These are phyloP conservation scores for Lenwebbia sp. DNA, from an alignment of 345 rosid species.

Conservation along the genomic window DNA sequence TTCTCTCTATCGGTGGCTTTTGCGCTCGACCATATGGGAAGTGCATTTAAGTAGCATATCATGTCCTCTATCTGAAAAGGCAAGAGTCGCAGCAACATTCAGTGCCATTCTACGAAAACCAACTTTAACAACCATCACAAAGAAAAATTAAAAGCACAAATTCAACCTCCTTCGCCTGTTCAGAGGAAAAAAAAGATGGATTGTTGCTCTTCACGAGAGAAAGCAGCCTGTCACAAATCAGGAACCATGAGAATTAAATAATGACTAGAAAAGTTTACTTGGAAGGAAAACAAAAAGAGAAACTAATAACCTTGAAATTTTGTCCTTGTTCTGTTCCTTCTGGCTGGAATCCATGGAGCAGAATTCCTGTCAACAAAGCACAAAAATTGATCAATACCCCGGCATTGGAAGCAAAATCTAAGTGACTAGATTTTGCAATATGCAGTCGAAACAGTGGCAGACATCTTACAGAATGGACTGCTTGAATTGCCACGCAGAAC, in stretches of 20 bases:
- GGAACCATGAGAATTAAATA: background rate
- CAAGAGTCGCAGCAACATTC: slow-evolving; percentile 5
- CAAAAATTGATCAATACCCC: background rate
- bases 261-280: background rate
- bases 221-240: slow-evolving; percentile 41
- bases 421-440: background rate
- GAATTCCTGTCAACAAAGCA: slow-evolving; percentile 47
- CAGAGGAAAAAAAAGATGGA: slow-evolving; percentile 37
- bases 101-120: background rate
- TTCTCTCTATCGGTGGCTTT: slow-evolving; percentile 19
- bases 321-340: slow-evolving; percentile 43
- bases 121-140: background rate
- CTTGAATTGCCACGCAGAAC: slow-evolving; percentile 43
- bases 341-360: slow-evolving; percentile 30
- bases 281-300: background rate
- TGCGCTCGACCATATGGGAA: slow-evolving; percentile 7
- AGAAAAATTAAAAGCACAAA: background rate
- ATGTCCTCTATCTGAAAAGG: slow-evolving; percentile 50
- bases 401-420: background rate
- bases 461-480: slow-evolving; percentile 48
- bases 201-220: slow-evolving; percentile 32
- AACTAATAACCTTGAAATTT: slow-evolving; percentile 45
- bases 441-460: background rate
- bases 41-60: slow-evolving; percentile 19
- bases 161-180: slow-evolving; percentile 60